These are phyloP conservation scores for Trametes villosa DNA, from an alignment of 768 basidiomycete species.

Conservation along the genomic window DNA sequence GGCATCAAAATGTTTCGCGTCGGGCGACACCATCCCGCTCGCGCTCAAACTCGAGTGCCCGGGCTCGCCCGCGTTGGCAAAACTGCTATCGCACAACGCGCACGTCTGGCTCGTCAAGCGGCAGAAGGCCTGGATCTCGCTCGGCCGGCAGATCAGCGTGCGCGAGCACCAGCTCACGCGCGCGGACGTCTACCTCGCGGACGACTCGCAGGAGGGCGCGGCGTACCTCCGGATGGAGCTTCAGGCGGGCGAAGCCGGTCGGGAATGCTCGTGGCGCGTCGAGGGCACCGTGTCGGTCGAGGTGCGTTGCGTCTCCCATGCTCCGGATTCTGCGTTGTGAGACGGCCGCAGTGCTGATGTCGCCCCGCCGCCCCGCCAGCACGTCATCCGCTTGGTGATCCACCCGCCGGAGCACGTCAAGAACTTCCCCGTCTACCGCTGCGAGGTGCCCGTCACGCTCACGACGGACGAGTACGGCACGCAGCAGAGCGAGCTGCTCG, in stretches of 20 bases:
- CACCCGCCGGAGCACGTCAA: constrained; percentile 35
- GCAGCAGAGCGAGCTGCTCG: constrained; percentile 41
- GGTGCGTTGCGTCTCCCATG: constrained; percentile 32
- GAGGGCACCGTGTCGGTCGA: constrained; percentile 25
- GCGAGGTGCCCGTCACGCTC: constrained; percentile 42
- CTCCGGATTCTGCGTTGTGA: neutral
- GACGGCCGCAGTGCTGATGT: neutral
- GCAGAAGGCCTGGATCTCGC: constrained; percentile 36
- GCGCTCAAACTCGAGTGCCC: constrained; percentile 42
- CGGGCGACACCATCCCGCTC: constrained; percentile 47
- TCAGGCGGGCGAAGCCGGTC: constrained; percentile 42
- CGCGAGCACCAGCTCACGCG: constrained; percentile 34
- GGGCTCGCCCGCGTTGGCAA: constrained; percentile 42
- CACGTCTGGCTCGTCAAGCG: constrained; percentile 44
- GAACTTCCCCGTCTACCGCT: constrained; percentile 42
- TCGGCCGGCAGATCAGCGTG: constrained; percentile 29
- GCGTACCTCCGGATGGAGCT: constrained; percentile 40
- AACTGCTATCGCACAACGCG: constrained; percentile 39
- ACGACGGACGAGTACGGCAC: constrained; percentile 47
- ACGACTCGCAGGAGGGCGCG: constrained; percentile 43
- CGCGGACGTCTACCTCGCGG: constrained; percentile 29
- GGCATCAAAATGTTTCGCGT: constrained; percentile 39
- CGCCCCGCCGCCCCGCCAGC: constrained; percentile 31
- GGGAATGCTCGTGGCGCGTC: constrained; percentile 43
- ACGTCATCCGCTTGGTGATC: constrained; percentile 42